A percentile compares a stretch with the other conserved stretches of the same genome.
These are phyloP conservation scores for Larix kaempferi DNA, from an alignment of 75 land plant species.

Conservation along the genomic window DNA sequence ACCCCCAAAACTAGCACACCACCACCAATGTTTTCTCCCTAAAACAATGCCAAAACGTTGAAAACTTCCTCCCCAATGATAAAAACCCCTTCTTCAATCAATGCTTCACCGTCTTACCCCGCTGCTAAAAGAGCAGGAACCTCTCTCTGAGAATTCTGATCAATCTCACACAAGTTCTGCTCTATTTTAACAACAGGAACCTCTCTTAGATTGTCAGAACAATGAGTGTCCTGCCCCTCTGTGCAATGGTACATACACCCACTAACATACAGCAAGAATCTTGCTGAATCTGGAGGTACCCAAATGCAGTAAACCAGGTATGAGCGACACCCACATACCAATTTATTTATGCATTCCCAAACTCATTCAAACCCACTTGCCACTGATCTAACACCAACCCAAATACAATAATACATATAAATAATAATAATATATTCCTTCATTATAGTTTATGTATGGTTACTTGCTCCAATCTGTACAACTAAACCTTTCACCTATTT, in stretches of 20 bases:
- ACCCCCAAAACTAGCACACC: not conserved
- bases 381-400: conserved; percentile 3
- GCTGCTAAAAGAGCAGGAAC: not conserved
- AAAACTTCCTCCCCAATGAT: not conserved
- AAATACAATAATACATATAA: conserved; percentile 5
- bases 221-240: not conserved
- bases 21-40: not conserved
- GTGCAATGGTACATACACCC: not conserved
- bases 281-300: not conserved
- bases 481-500: not conserved
- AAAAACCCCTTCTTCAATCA: not conserved
- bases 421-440: not conserved
- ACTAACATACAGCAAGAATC: conserved; percentile 3
- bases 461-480: not conserved
- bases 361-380: conserved; percentile 8
- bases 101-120: not conserved
- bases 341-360: not conserved
- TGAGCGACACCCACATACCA: too few species aligned
- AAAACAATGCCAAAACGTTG: too few species aligned
- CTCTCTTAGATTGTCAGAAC: conserved; percentile 1
- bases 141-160: not conserved
- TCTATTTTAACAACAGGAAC: not conserved
- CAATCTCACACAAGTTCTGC: too few species aligned
- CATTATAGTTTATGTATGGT: not conserved
- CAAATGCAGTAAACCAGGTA: not conserved